Evolutionary conservation across 225 moss, liverwort and hornwort species (phyloP), one percentile per base, ranked within the genome.

Genomic region (Sphagnum tenellum): DNA sequence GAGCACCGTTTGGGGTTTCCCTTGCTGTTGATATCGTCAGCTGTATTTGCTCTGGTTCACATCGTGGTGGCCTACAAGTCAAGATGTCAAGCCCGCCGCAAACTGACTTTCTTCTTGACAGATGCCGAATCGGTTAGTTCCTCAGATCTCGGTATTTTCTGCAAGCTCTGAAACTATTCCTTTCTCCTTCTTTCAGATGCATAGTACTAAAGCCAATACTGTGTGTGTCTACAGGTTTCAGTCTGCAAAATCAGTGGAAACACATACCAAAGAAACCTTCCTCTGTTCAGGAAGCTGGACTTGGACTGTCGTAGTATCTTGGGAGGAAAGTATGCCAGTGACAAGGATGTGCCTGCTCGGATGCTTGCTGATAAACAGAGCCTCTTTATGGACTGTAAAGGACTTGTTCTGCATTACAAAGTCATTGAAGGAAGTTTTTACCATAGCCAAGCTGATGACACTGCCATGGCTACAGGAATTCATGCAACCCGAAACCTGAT

Each of bases 41-140:
- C 85, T 47, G 62, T 72, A 6, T 78, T 85, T 54, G 78, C 81
- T 3, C 45, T 78, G 44, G 67, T 76, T 49, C 85, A 85, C 66
- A 76, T 81, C 53, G n/a, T 78, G 48, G 78, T 85, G 5, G 81
- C 85, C 10, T 81, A 85, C 57, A 81, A 81, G 76, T 78, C 81
- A 13, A 69, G 81, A 67, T 81, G 78, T 58, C 85, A 60, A 14
- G 78, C 81, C 71, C 81, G 78, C 48, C 80, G 85, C 62, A 85
- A 78, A 73, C 78, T 85, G 46, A 71, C 61, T 50, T 84, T 81
- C 45, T 77, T 80, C 29, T 65, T 75, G 55, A 1, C 77, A 60
- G 69, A 69, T 4, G 4, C 49, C 50, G 69, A 69, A 69, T 48
- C 46, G 46, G 69, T 69, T 4, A 69, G 69, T 69, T 49, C 29